Conservation (phyloP, 352 stramenopile genomes). For the Globisporangium recalcitrans region DNA sequence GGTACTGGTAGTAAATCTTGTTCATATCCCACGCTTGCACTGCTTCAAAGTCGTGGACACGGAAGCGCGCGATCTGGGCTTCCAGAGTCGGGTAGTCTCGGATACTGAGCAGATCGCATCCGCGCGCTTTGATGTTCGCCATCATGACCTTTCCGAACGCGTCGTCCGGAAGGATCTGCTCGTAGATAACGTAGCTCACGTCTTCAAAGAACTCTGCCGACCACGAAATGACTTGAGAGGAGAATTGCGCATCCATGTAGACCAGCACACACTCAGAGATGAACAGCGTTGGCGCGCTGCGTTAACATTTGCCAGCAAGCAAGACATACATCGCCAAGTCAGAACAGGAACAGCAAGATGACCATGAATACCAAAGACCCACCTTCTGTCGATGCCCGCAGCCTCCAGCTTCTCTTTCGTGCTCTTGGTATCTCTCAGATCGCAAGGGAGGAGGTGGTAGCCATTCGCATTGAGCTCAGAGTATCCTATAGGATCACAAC, state of each 20-base stretch:
- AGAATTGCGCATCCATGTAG: slow-evolving; percentile 88
- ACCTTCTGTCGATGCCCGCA: slow-evolving; percentile 48
- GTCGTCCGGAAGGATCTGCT: slow-evolving; percentile 89
- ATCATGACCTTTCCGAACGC: slow-evolving; percentile 90
- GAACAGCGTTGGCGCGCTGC: slow-evolving; percentile 59
- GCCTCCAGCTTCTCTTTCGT: slow-evolving; percentile 54
- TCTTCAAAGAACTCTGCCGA: slow-evolving; percentile 59
- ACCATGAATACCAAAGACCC: neutral
- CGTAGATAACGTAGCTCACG: slow-evolving; percentile 82
- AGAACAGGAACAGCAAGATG: neutral
- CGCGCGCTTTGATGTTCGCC: slow-evolving; percentile 85
- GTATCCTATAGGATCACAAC: slow-evolving; percentile 24
- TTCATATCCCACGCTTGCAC: slow-evolving; percentile 89
- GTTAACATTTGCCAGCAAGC: neutral
- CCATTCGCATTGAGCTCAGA: slow-evolving; percentile 62
- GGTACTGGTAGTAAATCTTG: slow-evolving; percentile 88
- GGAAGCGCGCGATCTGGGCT: slow-evolving; percentile 74
- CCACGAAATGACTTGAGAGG: slow-evolving; percentile 69
- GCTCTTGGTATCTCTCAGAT: slow-evolving; percentile 57
- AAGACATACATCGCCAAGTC: neutral
- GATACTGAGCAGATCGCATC: slow-evolving; percentile 86
- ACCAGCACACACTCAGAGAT: slow-evolving; percentile 90
- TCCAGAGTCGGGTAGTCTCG: slow-evolving; percentile 67
- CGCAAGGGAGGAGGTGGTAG: slow-evolving; percentile 77
- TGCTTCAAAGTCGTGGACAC: slow-evolving; percentile 51